phyloP scores from a whole-genome alignment of 305 asterid species.

The Fraxinus sp. region DNA sequence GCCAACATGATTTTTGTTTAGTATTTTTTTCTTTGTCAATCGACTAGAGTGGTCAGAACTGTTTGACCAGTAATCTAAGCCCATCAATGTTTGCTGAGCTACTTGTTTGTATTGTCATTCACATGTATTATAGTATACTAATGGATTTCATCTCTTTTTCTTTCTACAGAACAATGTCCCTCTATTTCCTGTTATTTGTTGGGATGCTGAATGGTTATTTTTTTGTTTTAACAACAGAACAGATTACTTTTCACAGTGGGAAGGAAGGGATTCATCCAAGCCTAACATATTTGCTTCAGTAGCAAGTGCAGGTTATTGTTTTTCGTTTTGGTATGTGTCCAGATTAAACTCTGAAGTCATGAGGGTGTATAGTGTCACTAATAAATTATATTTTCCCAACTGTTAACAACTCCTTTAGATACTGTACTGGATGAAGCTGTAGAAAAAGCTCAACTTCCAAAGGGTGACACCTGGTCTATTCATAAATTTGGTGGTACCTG shows the following conservation, averaged over 20 bases:
- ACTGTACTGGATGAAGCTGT: conserved; percentile 51
- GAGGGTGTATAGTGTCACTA: conserved; percentile 8
- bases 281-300: conserved; percentile 48
- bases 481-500: conserved; percentile 99
- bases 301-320: conserved; percentile 52
- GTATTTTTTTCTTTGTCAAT: not conserved
- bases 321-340: not conserved
- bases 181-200: conserved; percentile 1
- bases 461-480: conserved; percentile 85
- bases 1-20: not conserved
- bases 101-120: not conserved
- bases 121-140: not conserved
- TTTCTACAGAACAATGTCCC: not conserved
- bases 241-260: conserved; percentile 36
- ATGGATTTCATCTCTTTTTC: not conserved
- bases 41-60: not conserved
- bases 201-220: conserved; percentile 22
- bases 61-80: not conserved
- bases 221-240: conserved; percentile 36
- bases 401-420: conserved; percentile 30
- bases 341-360: conserved; percentile 2
- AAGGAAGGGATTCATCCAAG: conserved; percentile 39
- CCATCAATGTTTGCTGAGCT: not conserved
- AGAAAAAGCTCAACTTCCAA: conserved; percentile 54
- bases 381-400: not conserved